A percentile compares a stretch with the other conserved stretches of the same genome.
Conservation (phyloP, 805 yeast species). For the Wickerhamomyces queroliae region DNA sequence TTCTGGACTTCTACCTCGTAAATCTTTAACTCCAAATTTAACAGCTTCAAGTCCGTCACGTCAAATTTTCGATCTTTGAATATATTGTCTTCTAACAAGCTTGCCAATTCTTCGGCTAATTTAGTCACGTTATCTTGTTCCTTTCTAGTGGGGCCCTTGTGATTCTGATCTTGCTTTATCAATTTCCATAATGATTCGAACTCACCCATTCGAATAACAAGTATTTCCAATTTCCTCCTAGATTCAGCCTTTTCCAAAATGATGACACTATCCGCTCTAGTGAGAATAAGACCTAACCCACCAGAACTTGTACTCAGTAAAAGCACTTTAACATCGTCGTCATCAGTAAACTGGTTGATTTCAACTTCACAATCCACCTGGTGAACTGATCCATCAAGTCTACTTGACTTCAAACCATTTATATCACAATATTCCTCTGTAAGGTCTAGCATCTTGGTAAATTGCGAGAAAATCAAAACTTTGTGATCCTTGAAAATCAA, state of each 20-base stretch:
- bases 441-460: constrained; percentile 76
- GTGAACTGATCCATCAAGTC: constrained; percentile 73
- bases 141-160: constrained; percentile 16
- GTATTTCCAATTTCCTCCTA: constrained; percentile 71
- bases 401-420: constrained; percentile 39
- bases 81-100: constrained; percentile 33
- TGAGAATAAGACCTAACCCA: constrained; percentile 84
- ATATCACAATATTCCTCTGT: constrained; percentile 66
- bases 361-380: constrained; percentile 62
- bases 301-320: constrained; percentile 90
- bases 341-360: constrained; percentile 42
- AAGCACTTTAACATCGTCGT: constrained; percentile 43
- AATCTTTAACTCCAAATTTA: constrained; percentile 39
- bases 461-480: constrained; percentile 81
- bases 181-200: constrained; percentile 38
- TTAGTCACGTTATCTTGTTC: no score
- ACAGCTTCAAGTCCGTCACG: constrained; percentile 16
- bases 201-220: constrained; percentile 65
- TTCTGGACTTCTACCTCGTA: constrained; percentile 40
- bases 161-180: constrained; percentile 25
- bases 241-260: constrained; percentile 72
- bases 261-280: constrained; percentile 85
- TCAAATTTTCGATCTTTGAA: constrained; percentile 29
- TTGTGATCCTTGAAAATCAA: constrained; percentile 53
- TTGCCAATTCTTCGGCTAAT: constrained; percentile 34